Percentiles rank a stretch among this genome's conserved stretches.
phyloP scores from a whole-genome alignment of 163 green algal species.

The Chlamydomonas reinhardtii region DNA sequence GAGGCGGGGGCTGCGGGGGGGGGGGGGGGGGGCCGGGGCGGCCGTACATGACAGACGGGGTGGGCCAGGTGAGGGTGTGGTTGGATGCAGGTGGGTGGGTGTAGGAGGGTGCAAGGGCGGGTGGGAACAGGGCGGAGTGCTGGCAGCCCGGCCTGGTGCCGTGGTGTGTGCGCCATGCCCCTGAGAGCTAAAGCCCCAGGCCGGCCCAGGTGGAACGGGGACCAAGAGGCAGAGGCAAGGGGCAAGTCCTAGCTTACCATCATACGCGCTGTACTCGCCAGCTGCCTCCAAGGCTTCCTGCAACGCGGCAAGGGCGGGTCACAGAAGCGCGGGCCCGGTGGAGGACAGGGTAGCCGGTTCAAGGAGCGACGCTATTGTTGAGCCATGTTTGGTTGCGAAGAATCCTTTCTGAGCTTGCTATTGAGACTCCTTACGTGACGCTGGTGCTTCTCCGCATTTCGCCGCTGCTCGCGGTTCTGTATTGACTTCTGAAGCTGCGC shows the following conservation, averaged over 20 bases:
- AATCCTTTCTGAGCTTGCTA: too few relatives aligned
- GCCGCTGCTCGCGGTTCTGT: constrained; percentile 36
- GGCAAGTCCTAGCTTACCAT: not conserved
- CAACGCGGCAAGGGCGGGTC: too few relatives aligned
- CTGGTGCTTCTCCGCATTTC: constrained; percentile 23
- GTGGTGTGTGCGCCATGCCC: too few relatives aligned
- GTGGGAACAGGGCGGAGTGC: too few relatives aligned
- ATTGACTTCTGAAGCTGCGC: constrained; percentile 42
- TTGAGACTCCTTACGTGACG: constrained; percentile 23
- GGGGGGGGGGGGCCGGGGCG: not conserved
- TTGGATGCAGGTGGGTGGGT: too few relatives aligned
- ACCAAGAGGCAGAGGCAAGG: not conserved
- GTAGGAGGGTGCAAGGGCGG: too few relatives aligned
- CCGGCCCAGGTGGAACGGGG: not conserved
- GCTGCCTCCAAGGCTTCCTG: constrained; percentile 40
- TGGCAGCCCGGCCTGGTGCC: too few relatives aligned
- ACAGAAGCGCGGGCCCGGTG: too few relatives aligned
- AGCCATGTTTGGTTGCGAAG: not conserved
- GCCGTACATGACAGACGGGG: not conserved
- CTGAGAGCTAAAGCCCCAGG: too few relatives aligned
- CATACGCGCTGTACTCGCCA: constrained; percentile 25
- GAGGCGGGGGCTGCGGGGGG: not conserved
- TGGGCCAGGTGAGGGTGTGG: too few relatives aligned
- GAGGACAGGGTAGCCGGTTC: too few relatives aligned
- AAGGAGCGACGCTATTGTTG: too few relatives aligned